phyloP scores from a whole-genome alignment of 2,329 filamentous ascomycete genomes.

The Alternaria sp. region DNA sequence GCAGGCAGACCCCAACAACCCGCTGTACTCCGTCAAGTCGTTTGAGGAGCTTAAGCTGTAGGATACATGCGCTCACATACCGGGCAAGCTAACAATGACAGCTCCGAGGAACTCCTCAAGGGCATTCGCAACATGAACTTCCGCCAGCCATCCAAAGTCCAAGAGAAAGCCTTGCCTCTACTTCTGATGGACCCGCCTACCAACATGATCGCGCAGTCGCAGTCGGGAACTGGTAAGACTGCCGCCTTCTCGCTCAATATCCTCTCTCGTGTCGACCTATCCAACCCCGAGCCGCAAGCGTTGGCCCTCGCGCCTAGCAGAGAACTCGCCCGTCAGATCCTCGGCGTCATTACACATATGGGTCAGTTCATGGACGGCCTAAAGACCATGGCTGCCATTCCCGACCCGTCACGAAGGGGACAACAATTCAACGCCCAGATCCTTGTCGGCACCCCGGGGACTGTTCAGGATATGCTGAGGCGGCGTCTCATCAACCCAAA shows the following conservation, averaged over 20 bases:
- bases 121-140: slow-evolving; percentile 87
- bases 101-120: slow-evolving; percentile 57
- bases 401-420: slow-evolving; percentile 74
- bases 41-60: slow-evolving; percentile 90
- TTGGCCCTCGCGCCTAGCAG: slow-evolving; percentile 90
- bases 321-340: slow-evolving; percentile 93
- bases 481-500: slow-evolving; percentile 76
- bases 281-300: slow-evolving; percentile 77
- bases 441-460: slow-evolving; percentile 92
- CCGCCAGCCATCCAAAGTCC: slow-evolving; percentile 95
- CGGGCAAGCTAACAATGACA: slow-evolving; percentile 24
- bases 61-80: slow-evolving; percentile 48
- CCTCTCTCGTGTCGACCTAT: slow-evolving; percentile 83
- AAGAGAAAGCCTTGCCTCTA: slow-evolving; percentile 90
- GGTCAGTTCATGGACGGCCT: slow-evolving; percentile 83
- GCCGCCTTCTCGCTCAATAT: slow-evolving; percentile 95
- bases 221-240: slow-evolving; percentile 98
- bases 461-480: slow-evolving; percentile 85
- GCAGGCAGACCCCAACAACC: slow-evolving; percentile 84
- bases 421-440: slow-evolving; percentile 77
- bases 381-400: slow-evolving; percentile 81
- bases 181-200: slow-evolving; percentile 84
- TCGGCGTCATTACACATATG: slow-evolving; percentile 83
- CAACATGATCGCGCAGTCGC: slow-evolving; percentile 98
- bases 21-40: slow-evolving; percentile 81